Evolutionary conservation across 306 rosid species (phyloP).

Genomic region (Senna siamea): DNA sequence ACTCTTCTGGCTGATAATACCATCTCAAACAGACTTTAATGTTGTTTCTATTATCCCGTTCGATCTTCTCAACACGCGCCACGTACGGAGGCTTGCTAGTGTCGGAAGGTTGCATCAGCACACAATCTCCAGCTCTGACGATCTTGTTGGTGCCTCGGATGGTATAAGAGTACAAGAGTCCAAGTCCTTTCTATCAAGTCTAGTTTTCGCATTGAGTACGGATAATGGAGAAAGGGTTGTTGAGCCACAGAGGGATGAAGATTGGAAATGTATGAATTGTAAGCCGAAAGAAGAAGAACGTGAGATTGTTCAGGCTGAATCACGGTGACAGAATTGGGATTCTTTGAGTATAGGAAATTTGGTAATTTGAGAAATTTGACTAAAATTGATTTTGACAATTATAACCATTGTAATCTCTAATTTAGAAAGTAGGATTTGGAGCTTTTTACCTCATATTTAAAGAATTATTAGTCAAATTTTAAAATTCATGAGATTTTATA

Average conservation of each 20-base stretch:
- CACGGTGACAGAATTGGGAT: no score
- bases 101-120: constrained; percentile 85
- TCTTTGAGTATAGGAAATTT: no score
- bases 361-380: no score
- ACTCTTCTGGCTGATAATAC: constrained; percentile 90
- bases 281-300: constrained; percentile 39
- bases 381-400: no score
- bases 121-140: constrained; percentile 82
- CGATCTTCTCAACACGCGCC: constrained; percentile 83
- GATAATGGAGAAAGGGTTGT: constrained; percentile 10
- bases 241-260: not conserved
- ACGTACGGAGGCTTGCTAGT: constrained; percentile 78
- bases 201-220: constrained; percentile 75
- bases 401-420: no score
- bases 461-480: no score
- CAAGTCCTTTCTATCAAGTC: constrained; percentile 70
- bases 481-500: no score
- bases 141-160: constrained; percentile 89
- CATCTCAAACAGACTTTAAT: constrained; percentile 76
- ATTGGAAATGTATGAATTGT: constrained; percentile 39
- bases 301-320: no score
- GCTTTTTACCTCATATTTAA: no score
- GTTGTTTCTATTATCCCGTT: constrained; percentile 61
- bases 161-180: constrained; percentile 81
- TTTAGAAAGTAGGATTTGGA: no score